A percentile compares a stretch with the other conserved stretches of the same genome.
phyloP scores from a whole-genome alignment of 106 monocot species.

The Amphibolis antarctica region DNA sequence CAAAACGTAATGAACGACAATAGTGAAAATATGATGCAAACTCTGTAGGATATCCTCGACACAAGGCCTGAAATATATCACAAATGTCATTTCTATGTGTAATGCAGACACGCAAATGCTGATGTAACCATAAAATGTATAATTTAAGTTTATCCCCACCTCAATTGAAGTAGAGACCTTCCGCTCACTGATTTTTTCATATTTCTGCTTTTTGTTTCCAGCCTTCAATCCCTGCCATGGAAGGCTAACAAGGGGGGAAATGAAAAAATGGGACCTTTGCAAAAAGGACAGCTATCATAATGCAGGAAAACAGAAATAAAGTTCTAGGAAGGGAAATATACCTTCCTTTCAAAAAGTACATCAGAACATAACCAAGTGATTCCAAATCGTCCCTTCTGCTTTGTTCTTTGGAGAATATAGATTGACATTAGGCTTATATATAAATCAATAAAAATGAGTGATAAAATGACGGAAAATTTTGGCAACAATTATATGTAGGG shows the following conservation, averaged over 20 bases:
- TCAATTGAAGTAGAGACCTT: constrained; percentile 68
- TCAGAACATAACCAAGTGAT: constrained; percentile 75
- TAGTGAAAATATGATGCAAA: constrained; percentile 63
- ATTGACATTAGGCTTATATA: too few relatives aligned
- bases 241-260: constrained; percentile 22
- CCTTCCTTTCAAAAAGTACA: constrained; percentile 84
- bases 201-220: constrained; percentile 77
- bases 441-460: too few relatives aligned
- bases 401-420: constrained; percentile 33
- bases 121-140: not conserved
- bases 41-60: constrained; percentile 53
- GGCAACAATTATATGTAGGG: too few relatives aligned
- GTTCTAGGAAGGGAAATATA: not conserved
- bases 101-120: not conserved
- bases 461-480: too few relatives aligned
- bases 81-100: too few relatives aligned
- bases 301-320: not conserved
- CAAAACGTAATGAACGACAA: constrained; percentile 58
- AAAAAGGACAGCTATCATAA: too few relatives aligned
- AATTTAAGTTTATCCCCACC: constrained; percentile 20
- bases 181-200: constrained; percentile 80
- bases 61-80: constrained; percentile 35
- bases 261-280: not conserved
- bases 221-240: constrained; percentile 81
- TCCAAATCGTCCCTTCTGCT: constrained; percentile 86